Base-by-base conservation (phyloP, 768 basidiomycete genomes). In the Mycena maculata region DNA sequence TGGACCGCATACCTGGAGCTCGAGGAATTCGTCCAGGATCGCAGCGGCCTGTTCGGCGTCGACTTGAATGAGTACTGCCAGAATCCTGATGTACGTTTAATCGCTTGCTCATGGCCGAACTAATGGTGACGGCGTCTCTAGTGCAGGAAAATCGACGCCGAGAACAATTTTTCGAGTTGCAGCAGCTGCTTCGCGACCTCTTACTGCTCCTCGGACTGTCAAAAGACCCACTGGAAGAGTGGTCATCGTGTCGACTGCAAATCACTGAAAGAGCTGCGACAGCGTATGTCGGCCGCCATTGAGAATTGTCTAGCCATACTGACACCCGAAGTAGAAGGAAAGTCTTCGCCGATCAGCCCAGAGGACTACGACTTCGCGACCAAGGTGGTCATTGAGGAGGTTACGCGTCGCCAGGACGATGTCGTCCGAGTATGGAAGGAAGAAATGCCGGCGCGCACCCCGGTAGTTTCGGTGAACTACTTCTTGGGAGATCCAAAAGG, bases 151-250 rank as follows among this genome's bases (percentile, higher is more conserved):
- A 41, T 60, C 42, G 69, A 71, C 62, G 28, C 50, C 25, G 22
- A 48, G 23, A 64, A 64, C 50, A 64, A 61, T 28, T 67, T 60
- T 45, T 67, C 58, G 33, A 67, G 69, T 41, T 71, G 69, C 48
- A 71, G 69, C 25, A 48, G 62, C 57, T 71, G 69, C 33, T 71
- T 71, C 39, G 64, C 69, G 3, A 57, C 56, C 13, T 8, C 47
- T 4, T 71, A 71, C 48, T 71, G 69, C 30, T 60, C 57, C 10
- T 6, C 49, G 3, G 65, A 63, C 18, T 71, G 69, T 27, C 69
- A 71, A 42, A 63, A 67, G 42, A 65, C 53, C 23, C 69, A 71
- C 56, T 71, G 69, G 69, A 60, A 64, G 62, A 44, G 23, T 33
- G 61, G 52, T 27, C 69, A 71, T 52, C 61, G 59, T 7, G 45